Evolutionary conservation across 306 rosid species (phyloP).

Genomic region (Vigna nakashimae): DNA sequence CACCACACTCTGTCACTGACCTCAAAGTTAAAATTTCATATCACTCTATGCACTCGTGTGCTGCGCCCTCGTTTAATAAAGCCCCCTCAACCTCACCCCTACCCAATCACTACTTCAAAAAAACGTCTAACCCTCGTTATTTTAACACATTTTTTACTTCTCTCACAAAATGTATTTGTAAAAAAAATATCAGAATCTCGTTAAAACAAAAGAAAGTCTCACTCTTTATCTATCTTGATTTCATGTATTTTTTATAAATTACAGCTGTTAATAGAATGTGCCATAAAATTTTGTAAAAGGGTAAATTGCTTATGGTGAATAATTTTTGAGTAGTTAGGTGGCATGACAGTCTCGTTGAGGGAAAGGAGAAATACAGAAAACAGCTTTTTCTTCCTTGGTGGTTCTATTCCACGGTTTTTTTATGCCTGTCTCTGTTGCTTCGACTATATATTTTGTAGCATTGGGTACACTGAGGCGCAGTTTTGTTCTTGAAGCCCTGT

Average conservation of each 20-base stretch:
- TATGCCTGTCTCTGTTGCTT: background rate
- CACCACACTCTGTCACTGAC: conserved; percentile 9
- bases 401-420: background rate
- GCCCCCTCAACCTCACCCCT: background rate
- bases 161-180: too few relatives aligned
- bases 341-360: background rate
- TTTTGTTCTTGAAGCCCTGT: background rate
- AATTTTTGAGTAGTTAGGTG: too few relatives aligned
- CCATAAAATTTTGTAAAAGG: too few relatives aligned
- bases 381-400: background rate
- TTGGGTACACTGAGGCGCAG: conserved; percentile 5
- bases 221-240: too few relatives aligned
- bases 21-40: background rate
- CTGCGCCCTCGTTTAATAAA: background rate
- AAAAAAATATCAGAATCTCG: too few relatives aligned
- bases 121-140: background rate
- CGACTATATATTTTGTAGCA: background rate
- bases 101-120: background rate
- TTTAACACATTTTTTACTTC: background rate
- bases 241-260: too few relatives aligned
- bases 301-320: too few relatives aligned
- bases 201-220: too few relatives aligned
- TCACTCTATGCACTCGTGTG: conserved; percentile 10
- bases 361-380: background rate
- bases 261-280: too few relatives aligned